These are phyloP conservation scores for Ilyonectria sp. DNA, from an alignment of 2,329 filamentous ascomycete genomes.

Conservation along the genomic window DNA sequence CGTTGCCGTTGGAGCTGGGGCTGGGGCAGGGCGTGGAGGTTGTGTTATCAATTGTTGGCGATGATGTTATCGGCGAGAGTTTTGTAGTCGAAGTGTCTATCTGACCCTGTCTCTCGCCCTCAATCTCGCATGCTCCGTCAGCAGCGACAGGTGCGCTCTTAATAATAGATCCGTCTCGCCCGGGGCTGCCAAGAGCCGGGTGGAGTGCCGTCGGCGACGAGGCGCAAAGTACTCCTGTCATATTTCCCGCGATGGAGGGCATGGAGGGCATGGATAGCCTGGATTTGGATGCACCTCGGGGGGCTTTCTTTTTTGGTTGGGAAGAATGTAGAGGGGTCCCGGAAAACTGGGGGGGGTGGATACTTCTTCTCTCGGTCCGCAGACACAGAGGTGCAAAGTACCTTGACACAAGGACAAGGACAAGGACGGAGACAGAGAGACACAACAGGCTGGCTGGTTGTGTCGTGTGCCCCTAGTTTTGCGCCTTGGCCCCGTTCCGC, in stretches of 20 bases:
- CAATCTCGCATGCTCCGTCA: constrained; percentile 15
- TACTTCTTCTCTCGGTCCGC: background rate
- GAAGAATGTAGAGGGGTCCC: constrained; percentile 14
- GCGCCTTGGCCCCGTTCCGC: constrained; percentile 10
- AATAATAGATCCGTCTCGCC: constrained; percentile 37
- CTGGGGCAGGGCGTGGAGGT: background rate
- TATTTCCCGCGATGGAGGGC: constrained; percentile 36
- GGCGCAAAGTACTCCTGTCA: constrained; percentile 49
- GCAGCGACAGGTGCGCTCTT: constrained; percentile 37
- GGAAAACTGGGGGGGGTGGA: constrained; percentile 23
- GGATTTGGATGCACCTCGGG: constrained; percentile 1
- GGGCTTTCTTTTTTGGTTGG: constrained; percentile 21
- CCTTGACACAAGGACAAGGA: background rate
- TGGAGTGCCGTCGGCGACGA: constrained; percentile 66
- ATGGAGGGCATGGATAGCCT: background rate
- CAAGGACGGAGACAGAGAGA: background rate
- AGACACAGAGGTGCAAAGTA: background rate
- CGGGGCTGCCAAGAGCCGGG: constrained; percentile 62
- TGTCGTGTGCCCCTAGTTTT: constrained; percentile 10
- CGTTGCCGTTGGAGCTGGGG: background rate
- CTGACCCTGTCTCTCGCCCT: background rate
- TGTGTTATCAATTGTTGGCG: background rate
- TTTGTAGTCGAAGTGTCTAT: background rate
- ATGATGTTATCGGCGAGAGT: background rate
- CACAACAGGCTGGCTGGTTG: background rate